These are phyloP conservation scores for Neurospora terricola DNA, from an alignment of 495 filamentous ascomycete species.

Conservation along the genomic window DNA sequence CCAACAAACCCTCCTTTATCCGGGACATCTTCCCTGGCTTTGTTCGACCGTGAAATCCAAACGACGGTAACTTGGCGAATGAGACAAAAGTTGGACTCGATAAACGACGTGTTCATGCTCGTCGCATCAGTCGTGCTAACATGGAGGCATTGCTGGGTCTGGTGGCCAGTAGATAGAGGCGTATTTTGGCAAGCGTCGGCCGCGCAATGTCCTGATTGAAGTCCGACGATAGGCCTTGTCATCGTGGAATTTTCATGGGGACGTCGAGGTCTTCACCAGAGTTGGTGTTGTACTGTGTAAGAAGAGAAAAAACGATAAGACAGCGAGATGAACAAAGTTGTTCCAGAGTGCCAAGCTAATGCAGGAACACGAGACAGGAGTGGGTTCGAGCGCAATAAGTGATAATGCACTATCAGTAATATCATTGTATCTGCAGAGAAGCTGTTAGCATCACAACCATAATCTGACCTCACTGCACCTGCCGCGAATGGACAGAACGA, in stretches of 20 bases:
- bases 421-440: too few relatives aligned
- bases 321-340: background rate
- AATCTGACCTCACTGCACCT: background rate
- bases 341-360: background rate
- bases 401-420: background rate
- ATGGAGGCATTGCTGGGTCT: background rate
- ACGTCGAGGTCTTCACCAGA: background rate
- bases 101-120: background rate
- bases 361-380: background rate
- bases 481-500: background rate
- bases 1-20: background rate
- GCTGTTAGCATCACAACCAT: background rate
- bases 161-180: background rate
- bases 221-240: background rate
- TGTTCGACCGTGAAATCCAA: background rate
- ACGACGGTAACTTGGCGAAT: background rate
- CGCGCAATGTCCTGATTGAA: background rate
- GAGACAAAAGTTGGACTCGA: background rate
- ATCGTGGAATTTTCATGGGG: background rate
- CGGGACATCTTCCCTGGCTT: background rate
- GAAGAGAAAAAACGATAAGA: background rate
- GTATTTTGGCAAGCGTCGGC: background rate
- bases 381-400: background rate
- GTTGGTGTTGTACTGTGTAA: background rate
- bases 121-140: background rate